Evolutionary conservation across 2,329 filamentous ascomycete genomes (phyloP).

Genomic region (Fusarium lyarnte): DNA sequence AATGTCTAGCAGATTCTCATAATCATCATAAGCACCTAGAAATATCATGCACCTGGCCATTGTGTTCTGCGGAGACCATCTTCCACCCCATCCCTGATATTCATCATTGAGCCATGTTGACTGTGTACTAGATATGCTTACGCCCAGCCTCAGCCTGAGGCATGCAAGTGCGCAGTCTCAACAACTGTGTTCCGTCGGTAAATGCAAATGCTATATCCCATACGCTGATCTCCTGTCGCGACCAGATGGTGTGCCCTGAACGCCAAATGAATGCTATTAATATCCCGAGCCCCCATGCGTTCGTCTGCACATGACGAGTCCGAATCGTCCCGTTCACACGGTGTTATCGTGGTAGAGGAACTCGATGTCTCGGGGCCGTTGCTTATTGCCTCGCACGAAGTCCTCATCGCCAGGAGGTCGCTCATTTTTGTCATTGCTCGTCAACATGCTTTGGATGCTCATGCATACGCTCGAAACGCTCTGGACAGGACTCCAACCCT

Average conservation of each 20-base stretch:
- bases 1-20: background rate
- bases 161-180: slow-evolving; percentile 2
- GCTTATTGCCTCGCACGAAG: slow-evolving; percentile 83
- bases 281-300: slow-evolving; percentile 8
- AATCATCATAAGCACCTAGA: background rate
- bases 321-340: slow-evolving; percentile 56
- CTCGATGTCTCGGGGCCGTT: slow-evolving; percentile 85
- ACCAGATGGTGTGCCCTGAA: slow-evolving; percentile 24
- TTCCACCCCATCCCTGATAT: slow-evolving; percentile 1
- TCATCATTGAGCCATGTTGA: background rate
- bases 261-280: slow-evolving; percentile 39
- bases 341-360: slow-evolving; percentile 95
- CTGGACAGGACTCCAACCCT: slow-evolving; percentile 96
- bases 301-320: background rate
- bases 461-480: slow-evolving; percentile 97
- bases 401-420: slow-evolving; percentile 89
- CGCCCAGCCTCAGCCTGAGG: slow-evolving; percentile 7
- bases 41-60: background rate
- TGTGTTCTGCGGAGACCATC: background rate
- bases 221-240: slow-evolving; percentile 9
- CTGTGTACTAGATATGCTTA: slow-evolving; percentile 8
- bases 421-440: slow-evolving; percentile 91
- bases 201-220: slow-evolving; percentile 27
- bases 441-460: slow-evolving; percentile 98
- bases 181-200: slow-evolving; percentile 12